Evolutionary conservation across 2,329 filamentous ascomycete species (phyloP).

Genomic region (Trichophyton verrucosum): DNA sequence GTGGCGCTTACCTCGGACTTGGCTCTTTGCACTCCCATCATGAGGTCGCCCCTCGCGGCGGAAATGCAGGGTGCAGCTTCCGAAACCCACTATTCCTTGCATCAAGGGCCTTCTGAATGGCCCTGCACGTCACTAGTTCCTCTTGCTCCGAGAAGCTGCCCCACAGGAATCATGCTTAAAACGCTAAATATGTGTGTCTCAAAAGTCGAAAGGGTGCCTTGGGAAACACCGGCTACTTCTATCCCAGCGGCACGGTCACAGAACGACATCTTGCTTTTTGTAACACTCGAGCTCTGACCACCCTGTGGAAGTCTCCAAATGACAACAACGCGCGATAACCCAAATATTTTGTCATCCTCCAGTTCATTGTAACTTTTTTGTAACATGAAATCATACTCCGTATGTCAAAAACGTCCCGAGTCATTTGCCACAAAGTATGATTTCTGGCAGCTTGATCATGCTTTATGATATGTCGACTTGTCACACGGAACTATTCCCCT

Average conservation of each 20-base stretch:
- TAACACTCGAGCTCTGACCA: not conserved
- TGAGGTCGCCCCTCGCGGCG: constrained; percentile 1
- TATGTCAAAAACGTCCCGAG: not conserved
- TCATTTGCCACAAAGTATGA: constrained; percentile 1
- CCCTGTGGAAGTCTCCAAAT: not conserved
- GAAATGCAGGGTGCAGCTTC: not conserved
- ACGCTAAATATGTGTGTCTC: not conserved
- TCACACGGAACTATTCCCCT: not conserved
- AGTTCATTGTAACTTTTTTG: too few species aligned
- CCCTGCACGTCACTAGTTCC: constrained; percentile 1
- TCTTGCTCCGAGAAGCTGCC: not conserved
- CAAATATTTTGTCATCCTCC: not conserved
- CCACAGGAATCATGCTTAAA: constrained; percentile 1
- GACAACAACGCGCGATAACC: not conserved
- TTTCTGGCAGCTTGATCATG: not conserved
- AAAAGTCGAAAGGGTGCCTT: not conserved
- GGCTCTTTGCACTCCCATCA: not conserved
- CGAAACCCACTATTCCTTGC: constrained; percentile 1
- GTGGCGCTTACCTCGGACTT: constrained; percentile 6
- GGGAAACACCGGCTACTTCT: not conserved
- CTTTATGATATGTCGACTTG: constrained; percentile 3
- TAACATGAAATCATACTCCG: too few species aligned
- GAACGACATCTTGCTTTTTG: not conserved
- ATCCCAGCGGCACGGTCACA: not conserved
- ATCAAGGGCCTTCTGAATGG: not conserved